phyloP scores from a whole-genome alignment of 192 early-diverging fungal genomes.

The Gryganskiella cystojenkinii region DNA sequence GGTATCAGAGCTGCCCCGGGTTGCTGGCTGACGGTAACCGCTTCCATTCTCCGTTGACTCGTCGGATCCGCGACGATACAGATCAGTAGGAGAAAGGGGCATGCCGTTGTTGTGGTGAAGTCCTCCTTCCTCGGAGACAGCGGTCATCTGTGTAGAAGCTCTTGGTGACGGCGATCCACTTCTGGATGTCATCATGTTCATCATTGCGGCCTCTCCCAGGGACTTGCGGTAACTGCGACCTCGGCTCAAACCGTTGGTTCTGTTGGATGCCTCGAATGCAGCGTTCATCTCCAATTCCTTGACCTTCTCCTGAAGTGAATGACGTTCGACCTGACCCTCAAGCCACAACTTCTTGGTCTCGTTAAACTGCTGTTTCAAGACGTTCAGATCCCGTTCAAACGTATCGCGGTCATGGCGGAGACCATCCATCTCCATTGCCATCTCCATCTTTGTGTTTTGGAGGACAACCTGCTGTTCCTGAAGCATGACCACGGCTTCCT shows the following conservation, averaged over 20 bases:
- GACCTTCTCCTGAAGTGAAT: conserved; percentile 47
- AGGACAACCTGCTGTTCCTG: conserved; percentile 44
- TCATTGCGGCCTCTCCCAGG: conserved; percentile 32
- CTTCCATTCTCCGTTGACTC: conserved; percentile 7
- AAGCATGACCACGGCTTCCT: conserved; percentile 40
- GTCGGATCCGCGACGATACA: conserved; percentile 18
- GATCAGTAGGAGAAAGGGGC: neutral
- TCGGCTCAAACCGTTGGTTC: conserved; percentile 7
- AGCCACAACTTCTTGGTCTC: conserved; percentile 46
- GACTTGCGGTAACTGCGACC: conserved; percentile 41
- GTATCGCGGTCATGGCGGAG: conserved; percentile 41
- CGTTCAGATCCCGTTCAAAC: conserved; percentile 35
- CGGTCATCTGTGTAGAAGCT: conserved; percentile 13
- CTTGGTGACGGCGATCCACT: conserved; percentile 37
- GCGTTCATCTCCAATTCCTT: conserved; percentile 52
- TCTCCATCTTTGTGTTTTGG: conserved; percentile 34
- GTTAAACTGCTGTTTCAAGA: conserved; percentile 50
- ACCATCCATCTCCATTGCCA: conserved; percentile 47
- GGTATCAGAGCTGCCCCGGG: conserved; percentile 40
- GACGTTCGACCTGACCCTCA: conserved; percentile 45
- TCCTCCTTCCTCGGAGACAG: conserved; percentile 18
- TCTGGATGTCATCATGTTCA: conserved; percentile 38
- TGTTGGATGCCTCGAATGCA: conserved; percentile 29
- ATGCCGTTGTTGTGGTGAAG: neutral
- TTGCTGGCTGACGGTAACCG: neutral